These are phyloP conservation scores for Nemania abortiva DNA, from an alignment of 2,329 filamentous ascomycete genomes.

Conservation along the genomic window DNA sequence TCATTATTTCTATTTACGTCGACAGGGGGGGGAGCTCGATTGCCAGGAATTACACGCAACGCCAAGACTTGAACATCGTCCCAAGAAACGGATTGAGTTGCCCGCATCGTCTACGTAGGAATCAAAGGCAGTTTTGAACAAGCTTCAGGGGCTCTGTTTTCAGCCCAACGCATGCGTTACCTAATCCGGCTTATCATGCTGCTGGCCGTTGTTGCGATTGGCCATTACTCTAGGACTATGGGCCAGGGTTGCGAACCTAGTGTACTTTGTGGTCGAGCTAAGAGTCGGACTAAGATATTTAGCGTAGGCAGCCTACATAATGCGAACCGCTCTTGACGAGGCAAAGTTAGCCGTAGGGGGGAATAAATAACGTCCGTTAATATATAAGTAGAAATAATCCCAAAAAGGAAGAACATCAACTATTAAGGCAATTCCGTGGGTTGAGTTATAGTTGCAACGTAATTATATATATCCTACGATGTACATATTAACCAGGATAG, in stretches of 20 bases:
- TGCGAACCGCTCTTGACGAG: background rate
- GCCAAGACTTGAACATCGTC: conserved; percentile 3
- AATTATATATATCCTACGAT: background rate
- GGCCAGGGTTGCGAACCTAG: background rate
- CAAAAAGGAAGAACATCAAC: background rate
- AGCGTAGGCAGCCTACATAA: background rate
- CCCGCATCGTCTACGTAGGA: background rate
- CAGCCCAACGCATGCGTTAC: background rate
- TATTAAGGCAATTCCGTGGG: background rate
- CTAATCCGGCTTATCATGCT: conserved; percentile 8
- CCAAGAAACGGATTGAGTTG: background rate
- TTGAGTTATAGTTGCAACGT: background rate
- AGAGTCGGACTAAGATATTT: background rate
- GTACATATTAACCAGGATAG: background rate
- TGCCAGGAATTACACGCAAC: background rate
- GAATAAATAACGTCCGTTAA: background rate
- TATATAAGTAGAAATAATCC: background rate
- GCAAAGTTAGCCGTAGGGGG: background rate
- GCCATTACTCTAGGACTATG: background rate
- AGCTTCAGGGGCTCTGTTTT: conserved; percentile 6
- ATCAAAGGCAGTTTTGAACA: conserved; percentile 12
- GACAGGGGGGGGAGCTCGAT: background rate
- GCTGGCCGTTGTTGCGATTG: background rate
- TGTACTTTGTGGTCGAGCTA: background rate
- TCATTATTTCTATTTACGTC: background rate